phyloP scores from a whole-genome alignment of 805 yeast genomes.

The Candida yuanshanica region DNA sequence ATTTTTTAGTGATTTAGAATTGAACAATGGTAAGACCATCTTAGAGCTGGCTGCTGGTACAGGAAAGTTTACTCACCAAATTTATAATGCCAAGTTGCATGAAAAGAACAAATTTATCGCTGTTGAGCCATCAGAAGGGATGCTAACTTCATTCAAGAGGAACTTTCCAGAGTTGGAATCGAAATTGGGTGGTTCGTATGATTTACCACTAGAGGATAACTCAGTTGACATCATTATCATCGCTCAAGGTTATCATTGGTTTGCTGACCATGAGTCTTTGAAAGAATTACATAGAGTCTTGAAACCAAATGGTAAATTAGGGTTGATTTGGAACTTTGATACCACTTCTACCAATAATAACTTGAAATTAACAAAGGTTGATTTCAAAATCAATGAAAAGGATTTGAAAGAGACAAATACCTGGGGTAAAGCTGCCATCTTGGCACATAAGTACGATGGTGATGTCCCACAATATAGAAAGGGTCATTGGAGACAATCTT shows the following conservation, averaged over 20 bases:
- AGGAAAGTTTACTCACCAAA: conserved; percentile 51
- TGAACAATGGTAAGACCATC: conserved; percentile 23
- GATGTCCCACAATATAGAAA: conserved; percentile 54
- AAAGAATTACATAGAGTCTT: conserved; percentile 47
- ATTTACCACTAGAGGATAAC: conserved; percentile 38
- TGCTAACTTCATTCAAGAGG: conserved; percentile 40
- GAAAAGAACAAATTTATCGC: conserved; percentile 30
- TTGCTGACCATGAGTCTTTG: conserved; percentile 43
- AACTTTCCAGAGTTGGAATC: conserved; percentile 41
- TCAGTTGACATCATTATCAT: conserved; percentile 44
- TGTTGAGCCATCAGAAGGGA: conserved; percentile 54
- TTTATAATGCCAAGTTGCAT: conserved; percentile 34
- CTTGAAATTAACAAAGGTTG: conserved; percentile 4
- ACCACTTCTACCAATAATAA: conserved; percentile 13
- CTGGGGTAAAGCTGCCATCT: conserved; percentile 13
- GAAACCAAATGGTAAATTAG: conserved; percentile 44
- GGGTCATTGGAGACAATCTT: conserved; percentile 39
- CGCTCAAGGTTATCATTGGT: conserved; percentile 69
- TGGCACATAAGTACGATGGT: conserved; percentile 28
- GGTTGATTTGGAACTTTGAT: conserved; percentile 58
- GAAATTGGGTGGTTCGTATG: conserved; percentile 37
- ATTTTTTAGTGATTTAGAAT: conserved; percentile 34
- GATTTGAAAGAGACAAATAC: conserved; percentile 6
- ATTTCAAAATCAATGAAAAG: conserved; percentile 6
- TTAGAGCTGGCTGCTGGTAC: conserved; percentile 59